Evolutionary conservation across 148 eudicot genomes (phyloP), one percentile per base, ranked within the genome.

Genomic region (Silene conica): DNA sequence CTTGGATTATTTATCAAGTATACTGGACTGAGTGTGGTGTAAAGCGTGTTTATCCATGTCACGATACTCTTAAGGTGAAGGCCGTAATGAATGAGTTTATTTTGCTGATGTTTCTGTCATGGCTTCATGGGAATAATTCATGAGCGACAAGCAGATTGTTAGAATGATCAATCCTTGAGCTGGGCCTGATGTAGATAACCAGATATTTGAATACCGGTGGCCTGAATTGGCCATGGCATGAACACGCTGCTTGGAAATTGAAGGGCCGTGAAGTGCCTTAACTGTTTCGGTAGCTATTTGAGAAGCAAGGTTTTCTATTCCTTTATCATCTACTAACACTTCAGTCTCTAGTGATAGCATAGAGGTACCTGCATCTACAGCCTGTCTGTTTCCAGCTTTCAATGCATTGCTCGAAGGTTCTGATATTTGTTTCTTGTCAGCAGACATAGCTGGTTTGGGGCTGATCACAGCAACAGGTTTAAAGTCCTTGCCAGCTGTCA

Each of bases 171-270:
- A n/a, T n/a, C n/a, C n/a, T n/a, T n/a, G n/a, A n/a, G n/a, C n/a
- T n/a, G n/a, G n/a, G n/a, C n/a, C n/a, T n/a, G n/a, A n/a, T n/a
- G n/a, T n/a, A n/a, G n/a, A n/a, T n/a, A n/a, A n/a, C n/a, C n/a
- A n/a, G n/a, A n/a, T n/a, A n/a, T n/a, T n/a, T n/a, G n/a, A n/a
- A n/a, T n/a, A n/a, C n/a, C n/a, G n/a, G n/a, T n/a, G n/a, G n/a
- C 96, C 88, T n/a, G 77, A 74, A 71, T 82, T 81, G 60, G 88
- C 85, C 73, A 76, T 72, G 68, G 91, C 88, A 69, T 82, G 94
- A 79, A 72, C 34, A 66, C 84, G 62, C 26, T 81, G 93, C 81
- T 87, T 87, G 79, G 77, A 76, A 73, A 67, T 83, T 20, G 77
- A 68, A 56, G 81, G 77, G 70, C 83, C 90, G 67, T 58, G 87